Evolutionary conservation across 2,329 filamentous ascomycete genomes (phyloP).

Genomic region (Penicillium sp.): DNA sequence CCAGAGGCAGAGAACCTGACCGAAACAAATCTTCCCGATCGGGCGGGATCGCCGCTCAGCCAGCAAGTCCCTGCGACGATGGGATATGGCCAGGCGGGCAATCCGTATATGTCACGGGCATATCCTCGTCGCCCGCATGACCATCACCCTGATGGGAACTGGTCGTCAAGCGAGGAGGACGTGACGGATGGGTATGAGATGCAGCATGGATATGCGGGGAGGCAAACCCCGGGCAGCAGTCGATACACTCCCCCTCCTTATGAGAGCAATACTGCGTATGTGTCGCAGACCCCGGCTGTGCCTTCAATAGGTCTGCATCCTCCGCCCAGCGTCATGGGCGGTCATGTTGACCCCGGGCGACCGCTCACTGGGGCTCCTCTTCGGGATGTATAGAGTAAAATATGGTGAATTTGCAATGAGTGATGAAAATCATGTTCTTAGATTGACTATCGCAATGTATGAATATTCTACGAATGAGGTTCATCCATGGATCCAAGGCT

Average conservation of each 20-base stretch:
- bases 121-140: slow-evolving; percentile 29
- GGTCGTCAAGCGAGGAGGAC: slow-evolving; percentile 37
- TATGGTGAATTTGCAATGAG: not conserved
- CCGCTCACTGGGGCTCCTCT: slow-evolving; percentile 17
- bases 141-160: slow-evolving; percentile 27
- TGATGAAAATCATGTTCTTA: no score
- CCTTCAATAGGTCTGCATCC: slow-evolving; percentile 8
- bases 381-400: slow-evolving; percentile 12
- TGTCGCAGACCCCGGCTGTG: slow-evolving; percentile 17
- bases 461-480: not conserved
- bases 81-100: slow-evolving; percentile 18
- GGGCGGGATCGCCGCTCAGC: slow-evolving; percentile 3
- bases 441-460: no score
- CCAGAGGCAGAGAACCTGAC: slow-evolving; percentile 26
- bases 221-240: slow-evolving; percentile 21
- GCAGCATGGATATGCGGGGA: slow-evolving; percentile 27
- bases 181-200: slow-evolving; percentile 35
- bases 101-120: slow-evolving; percentile 23
- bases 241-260: slow-evolving; percentile 18
- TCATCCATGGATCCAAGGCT: no score
- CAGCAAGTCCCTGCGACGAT: slow-evolving; percentile 9
- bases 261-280: slow-evolving; percentile 28
- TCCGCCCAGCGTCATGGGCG: slow-evolving; percentile 8
- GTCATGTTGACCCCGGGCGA: slow-evolving; percentile 13
- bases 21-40: slow-evolving; percentile 1